Evolutionary conservation across 768 basidiomycete species (phyloP).

Genomic region (Cystobasidium tubakii): DNA sequence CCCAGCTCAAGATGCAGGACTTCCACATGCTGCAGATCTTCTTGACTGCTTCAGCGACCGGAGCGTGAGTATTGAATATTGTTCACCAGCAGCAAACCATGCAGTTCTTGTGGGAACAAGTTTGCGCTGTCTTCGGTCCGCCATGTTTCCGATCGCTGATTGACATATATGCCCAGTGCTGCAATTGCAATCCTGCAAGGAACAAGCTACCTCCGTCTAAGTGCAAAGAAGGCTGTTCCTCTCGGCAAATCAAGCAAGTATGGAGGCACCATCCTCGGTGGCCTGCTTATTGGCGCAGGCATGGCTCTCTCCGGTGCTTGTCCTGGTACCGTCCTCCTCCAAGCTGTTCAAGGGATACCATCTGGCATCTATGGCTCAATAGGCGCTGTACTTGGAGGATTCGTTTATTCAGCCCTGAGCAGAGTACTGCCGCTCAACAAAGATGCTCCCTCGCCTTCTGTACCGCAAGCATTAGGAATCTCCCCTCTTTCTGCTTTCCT

Average conservation of each 20-base stretch:
- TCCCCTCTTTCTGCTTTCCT: background rate
- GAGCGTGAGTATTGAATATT: slow-evolving; percentile 17
- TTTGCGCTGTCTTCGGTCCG: no score
- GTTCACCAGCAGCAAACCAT: no score
- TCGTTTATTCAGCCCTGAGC: background rate
- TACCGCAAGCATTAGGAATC: background rate
- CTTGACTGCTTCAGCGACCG: slow-evolving; percentile 13
- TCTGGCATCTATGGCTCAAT: slow-evolving; percentile 7
- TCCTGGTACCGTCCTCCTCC: slow-evolving; percentile 26
- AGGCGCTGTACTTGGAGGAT: background rate
- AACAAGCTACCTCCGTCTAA: background rate
- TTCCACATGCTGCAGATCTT: slow-evolving; percentile 10
- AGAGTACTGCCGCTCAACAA: background rate
- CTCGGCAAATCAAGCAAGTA: background rate
- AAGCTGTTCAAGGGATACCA: slow-evolving; percentile 8
- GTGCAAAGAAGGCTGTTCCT: background rate
- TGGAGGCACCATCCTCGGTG: slow-evolving; percentile 19
- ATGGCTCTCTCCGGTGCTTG: slow-evolving; percentile 32
- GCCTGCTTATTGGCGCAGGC: slow-evolving; percentile 10
- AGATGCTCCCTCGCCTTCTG: background rate
- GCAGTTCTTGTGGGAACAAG: no score
- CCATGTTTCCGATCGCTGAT: slow-evolving; percentile 4
- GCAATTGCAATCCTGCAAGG: slow-evolving; percentile 6
- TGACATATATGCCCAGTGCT: no score
- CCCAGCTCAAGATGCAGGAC: slow-evolving; percentile 13